These are phyloP conservation scores for Lipomyces orientalis DNA, from an alignment of 805 yeast genomes.

Conservation along the genomic window DNA sequence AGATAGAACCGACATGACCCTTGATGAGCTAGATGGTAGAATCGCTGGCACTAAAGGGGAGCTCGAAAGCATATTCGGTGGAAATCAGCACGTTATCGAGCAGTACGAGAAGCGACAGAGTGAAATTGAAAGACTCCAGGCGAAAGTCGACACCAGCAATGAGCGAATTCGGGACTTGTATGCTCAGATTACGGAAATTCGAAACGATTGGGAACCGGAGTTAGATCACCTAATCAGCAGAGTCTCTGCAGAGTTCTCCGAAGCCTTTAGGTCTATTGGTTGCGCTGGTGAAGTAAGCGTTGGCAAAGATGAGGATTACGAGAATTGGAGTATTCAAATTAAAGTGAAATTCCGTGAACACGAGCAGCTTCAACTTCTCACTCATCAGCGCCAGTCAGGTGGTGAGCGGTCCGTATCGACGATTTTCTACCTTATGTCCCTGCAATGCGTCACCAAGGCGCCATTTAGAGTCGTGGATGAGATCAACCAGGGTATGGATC, in stretches of 20 bases:
- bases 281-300: constrained; percentile 83
- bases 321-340: constrained; percentile 84
- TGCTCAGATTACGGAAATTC: constrained; percentile 49
- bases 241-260: constrained; percentile 69
- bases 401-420: constrained; percentile 98
- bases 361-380: constrained; percentile 70
- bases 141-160: constrained; percentile 49
- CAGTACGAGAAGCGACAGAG: constrained; percentile 50
- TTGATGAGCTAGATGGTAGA: constrained; percentile 47
- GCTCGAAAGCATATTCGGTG: constrained; percentile 24
- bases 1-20: constrained; percentile 33
- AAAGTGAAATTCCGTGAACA: constrained; percentile 83
- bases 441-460: constrained; percentile 85
- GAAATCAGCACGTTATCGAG: constrained; percentile 35
- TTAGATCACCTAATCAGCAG: constrained; percentile 57
- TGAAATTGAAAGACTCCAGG: constrained; percentile 49
- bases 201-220: constrained; percentile 64
- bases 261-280: constrained; percentile 73
- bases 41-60: constrained; percentile 8
- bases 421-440: constrained; percentile 83
- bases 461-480: constrained; percentile 97
- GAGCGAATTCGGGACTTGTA: constrained; percentile 43
- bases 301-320: constrained; percentile 57
- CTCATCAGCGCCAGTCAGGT: constrained; percentile 92
- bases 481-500: constrained; percentile 99